Base-by-base conservation (phyloP, 202 grass and related monocot species). In the Eragrostis tef region DNA sequence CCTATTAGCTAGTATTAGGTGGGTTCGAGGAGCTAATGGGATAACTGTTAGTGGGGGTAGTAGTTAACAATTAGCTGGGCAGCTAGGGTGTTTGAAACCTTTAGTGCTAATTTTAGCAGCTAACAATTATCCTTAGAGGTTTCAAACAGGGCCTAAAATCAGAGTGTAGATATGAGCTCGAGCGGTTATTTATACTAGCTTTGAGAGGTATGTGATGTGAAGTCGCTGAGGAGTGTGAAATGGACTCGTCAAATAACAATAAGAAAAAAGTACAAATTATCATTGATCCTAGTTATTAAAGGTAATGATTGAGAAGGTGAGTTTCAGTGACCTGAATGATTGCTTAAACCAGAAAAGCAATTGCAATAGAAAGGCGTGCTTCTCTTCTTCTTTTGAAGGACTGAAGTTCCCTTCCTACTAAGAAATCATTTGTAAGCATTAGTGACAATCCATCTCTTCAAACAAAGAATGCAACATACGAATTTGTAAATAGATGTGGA, bases 291-390 rank as follows among this genome's bases (percentile, higher is more conserved):
- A 39, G 34, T 39, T 39, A 39, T 87, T 13, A 56, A 5, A 69
- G 57, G 61, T 27, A 67, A 87, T 81, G 21, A 82, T 16, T 69
- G 77, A 80, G 68, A 76, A 36, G 27, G 31, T 58, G 21, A 13
- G 21, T 78, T 76, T 85, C 64, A 82, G 53, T 83, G 53, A 95
- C 95, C 95, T 98, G 92, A 95, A 98, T 85, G 95, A 95, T 82
- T 98, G 90, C 86, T 98, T 98, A 87, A 98, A 98, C 95, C 95
- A 98, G 64, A 91, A 88, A 83, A 98, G 88, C 82, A 98, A 90
- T 80, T 95, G 87, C 61, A 95, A 79, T 61, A 98, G 88, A 86
- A 95, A 91, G 56, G 90, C 93, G 73, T 93, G 88, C 81, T 95
- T 89, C 79, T 82, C 84, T 88, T 98, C 92, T 73, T 88, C 87